A percentile compares a stretch with the other conserved stretches of the same genome.
phyloP scores from a whole-genome alignment of 768 basidiomycete genomes.

The Inosperma sp. region DNA sequence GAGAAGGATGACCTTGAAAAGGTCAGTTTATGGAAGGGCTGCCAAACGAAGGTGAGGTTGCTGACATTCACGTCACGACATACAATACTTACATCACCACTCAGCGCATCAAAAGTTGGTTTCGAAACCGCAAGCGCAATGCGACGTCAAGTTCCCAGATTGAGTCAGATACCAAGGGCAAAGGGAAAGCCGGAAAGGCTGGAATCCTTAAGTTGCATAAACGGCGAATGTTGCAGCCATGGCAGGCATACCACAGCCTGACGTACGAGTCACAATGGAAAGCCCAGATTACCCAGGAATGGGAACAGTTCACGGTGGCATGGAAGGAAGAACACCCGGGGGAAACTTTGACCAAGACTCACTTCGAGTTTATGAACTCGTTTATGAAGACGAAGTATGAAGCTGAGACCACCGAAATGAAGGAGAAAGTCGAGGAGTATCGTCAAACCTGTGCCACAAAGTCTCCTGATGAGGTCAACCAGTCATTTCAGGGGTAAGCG shows the following conservation, averaged over 20 bases:
- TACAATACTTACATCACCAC: too few relatives aligned
- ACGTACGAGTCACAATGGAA: neutral
- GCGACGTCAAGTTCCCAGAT: too few relatives aligned
- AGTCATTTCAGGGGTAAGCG: neutral
- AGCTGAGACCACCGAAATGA: neutral
- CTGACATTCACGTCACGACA: too few relatives aligned
- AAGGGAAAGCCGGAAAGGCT: too few relatives aligned
- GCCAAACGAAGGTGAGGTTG: too few relatives aligned
- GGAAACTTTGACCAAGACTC: neutral
- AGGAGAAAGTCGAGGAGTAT: neutral
- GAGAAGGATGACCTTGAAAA: neutral
- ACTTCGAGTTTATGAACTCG: neutral
- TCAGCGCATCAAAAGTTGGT: neutral
- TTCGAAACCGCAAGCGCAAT: neutral
- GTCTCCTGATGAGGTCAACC: neutral
- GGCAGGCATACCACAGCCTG: slow-evolving; percentile 2
- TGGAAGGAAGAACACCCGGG: neutral
- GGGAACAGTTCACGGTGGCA: neutral
- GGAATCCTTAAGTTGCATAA: neutral
- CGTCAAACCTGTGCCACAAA: neutral
- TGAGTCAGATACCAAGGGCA: too few relatives aligned
- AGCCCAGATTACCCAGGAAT: neutral
- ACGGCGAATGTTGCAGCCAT: neutral
- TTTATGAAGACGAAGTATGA: neutral
- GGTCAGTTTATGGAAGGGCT: too few relatives aligned